A percentile compares a stretch with the other conserved stretches of the same genome.
phyloP scores from a whole-genome alignment of 2,329 filamentous ascomycete genomes.

The Mycosphaerella sp. region DNA sequence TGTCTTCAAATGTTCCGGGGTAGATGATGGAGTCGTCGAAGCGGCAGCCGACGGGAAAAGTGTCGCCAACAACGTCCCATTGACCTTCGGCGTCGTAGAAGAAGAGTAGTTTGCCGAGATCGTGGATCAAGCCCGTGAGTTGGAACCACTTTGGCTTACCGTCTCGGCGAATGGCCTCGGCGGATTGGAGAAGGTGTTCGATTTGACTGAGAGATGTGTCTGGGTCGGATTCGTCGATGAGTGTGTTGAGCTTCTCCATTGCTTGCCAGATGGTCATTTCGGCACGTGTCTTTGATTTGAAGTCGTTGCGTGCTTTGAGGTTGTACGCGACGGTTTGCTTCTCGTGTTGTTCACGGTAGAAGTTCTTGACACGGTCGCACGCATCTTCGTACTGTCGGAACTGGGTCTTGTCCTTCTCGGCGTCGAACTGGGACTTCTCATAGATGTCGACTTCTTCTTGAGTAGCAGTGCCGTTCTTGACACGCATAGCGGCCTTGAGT shows the following conservation, averaged over 20 bases:
- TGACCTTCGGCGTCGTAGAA: slow-evolving; percentile 79
- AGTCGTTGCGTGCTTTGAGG: slow-evolving; percentile 67
- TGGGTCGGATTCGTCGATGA: slow-evolving; percentile 86
- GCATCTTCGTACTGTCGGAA: slow-evolving; percentile 81
- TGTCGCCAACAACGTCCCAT: slow-evolving; percentile 90
- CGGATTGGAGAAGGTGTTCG: slow-evolving; percentile 80
- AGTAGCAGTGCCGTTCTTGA: slow-evolving; percentile 42
- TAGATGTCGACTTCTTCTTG: slow-evolving; percentile 47
- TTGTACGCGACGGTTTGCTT: slow-evolving; percentile 81
- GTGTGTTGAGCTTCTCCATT: slow-evolving; percentile 84
- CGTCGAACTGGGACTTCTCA: slow-evolving; percentile 61
- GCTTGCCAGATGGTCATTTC: slow-evolving; percentile 86
- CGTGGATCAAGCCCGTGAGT: slow-evolving; percentile 69
- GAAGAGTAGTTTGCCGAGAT: slow-evolving; percentile 72
- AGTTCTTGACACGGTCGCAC: slow-evolving; percentile 76
- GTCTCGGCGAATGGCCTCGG: slow-evolving; percentile 82
- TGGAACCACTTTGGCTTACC: slow-evolving; percentile 80
- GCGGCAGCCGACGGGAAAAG: slow-evolving; percentile 70
- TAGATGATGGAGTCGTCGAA: slow-evolving; percentile 76
- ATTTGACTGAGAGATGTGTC: slow-evolving; percentile 85
- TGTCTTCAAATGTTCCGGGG: slow-evolving; percentile 66
- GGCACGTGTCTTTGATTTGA: slow-evolving; percentile 60
- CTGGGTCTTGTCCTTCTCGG: slow-evolving; percentile 68
- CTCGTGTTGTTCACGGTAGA: slow-evolving; percentile 68
- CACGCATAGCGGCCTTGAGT: slow-evolving; percentile 50